These are phyloP conservation scores for Pseudocercospora eumusae DNA, from an alignment of 2,329 filamentous ascomycete genomes.

Conservation along the genomic window DNA sequence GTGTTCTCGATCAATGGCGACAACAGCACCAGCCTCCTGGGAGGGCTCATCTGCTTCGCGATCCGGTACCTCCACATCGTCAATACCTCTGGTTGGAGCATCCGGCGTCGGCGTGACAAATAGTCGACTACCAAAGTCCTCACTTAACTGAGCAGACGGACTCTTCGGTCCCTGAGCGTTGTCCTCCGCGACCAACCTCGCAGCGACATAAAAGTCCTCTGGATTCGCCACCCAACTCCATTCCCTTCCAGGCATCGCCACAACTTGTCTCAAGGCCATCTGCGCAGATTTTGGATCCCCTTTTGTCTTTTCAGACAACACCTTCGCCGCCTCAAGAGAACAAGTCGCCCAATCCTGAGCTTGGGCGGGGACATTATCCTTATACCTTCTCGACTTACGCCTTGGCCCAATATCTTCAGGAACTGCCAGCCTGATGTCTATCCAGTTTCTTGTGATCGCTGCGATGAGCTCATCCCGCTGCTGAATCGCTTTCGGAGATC, in stretches of 20 bases:
- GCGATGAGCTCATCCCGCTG: neutral
- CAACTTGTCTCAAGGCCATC: neutral
- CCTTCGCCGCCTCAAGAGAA: neutral
- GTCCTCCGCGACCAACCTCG: neutral
- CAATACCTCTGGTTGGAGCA: neutral
- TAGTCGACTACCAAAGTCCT: neutral
- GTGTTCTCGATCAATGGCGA: neutral
- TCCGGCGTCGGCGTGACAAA: neutral
- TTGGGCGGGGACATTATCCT: neutral
- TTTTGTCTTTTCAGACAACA: neutral
- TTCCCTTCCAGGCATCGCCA: neutral
- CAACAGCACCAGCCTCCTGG: neutral
- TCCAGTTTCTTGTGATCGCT: neutral
- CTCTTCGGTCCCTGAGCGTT: neutral
- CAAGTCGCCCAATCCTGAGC: neutral
- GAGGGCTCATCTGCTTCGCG: neutral
- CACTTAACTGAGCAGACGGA: neutral
- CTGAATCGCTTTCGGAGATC: neutral
- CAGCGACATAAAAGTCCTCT: neutral
- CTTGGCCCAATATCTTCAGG: neutral
- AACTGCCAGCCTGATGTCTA: neutral
- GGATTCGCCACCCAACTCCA: neutral
- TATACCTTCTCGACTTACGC: neutral
- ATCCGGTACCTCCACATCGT: neutral
- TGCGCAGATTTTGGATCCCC: neutral